A percentile compares a stretch with the other conserved stretches of the same genome.
Conservation (phyloP, 768 basidiomycete species). For the Trametes villosa region DNA sequence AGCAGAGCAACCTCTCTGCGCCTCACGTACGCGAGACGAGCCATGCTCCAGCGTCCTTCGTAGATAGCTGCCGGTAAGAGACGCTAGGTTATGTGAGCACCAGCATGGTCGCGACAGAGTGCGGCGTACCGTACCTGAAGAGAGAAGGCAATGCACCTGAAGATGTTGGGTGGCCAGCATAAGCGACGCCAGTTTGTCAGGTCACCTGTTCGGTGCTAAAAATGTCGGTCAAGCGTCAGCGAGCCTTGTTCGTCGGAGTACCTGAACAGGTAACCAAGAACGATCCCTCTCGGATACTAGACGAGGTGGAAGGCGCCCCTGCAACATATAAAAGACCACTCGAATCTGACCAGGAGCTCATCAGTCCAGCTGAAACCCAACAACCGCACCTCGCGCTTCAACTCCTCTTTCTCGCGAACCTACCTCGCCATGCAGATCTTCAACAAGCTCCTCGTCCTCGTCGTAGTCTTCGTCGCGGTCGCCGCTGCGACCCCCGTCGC, state of each 20-base stretch:
- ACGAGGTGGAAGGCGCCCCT: not conserved
- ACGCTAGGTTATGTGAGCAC: too few relatives aligned
- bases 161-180: too few relatives aligned
- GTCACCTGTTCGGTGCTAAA: not conserved
- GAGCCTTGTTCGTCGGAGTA: not conserved
- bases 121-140: too few relatives aligned
- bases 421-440: constrained; percentile 7
- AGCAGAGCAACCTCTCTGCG: too few relatives aligned
- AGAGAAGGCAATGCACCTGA: too few relatives aligned
- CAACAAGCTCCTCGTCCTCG: constrained; percentile 13
- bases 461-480: constrained; percentile 2
- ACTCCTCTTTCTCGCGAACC: not conserved
- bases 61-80: too few relatives aligned
- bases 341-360: not conserved
- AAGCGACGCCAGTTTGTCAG: not conserved
- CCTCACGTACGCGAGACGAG: too few relatives aligned
- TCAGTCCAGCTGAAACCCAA: not conserved
- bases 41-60: too few relatives aligned
- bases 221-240: not conserved
- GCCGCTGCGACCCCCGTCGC: constrained; percentile 1
- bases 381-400: not conserved
- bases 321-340: not conserved
- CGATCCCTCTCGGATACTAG: not conserved
- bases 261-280: not conserved
- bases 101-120: too few relatives aligned